Evolutionary conservation across 1,139 yeast species (phyloP), one percentile per base, ranked within the genome.

Genomic region (Candida albicans): DNA sequence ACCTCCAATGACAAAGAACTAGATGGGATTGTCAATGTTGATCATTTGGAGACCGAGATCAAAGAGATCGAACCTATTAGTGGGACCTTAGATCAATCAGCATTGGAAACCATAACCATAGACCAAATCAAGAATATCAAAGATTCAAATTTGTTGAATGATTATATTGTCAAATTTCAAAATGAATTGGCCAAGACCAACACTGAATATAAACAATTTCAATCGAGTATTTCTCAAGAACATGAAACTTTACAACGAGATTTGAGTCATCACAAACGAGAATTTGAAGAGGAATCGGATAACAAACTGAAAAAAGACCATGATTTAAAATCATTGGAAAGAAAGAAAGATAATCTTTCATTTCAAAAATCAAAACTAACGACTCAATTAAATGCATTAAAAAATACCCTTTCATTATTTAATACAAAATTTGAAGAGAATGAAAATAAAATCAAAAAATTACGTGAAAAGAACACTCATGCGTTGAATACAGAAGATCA

Each of bases 311-410:
- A 61, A 42, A 62, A 68, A 41, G 73, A 68, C 28, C 54, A 54
- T 41, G 64, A 61, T 46, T 64, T 68, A 10, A 70, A 67, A 49
- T 58, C 62, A 29, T 56, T 68, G 45, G 75, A 70, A 43, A 64
- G 60, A 39, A 45, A 50, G 8, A 59, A 58, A 38, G 75, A 70
- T 47, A 56, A 54, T 15, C 48, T 59, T 12, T 47, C 58, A 36
- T 52, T 54, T 33, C 54, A 60, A 34, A 70, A 70, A 49, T 59
- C 69, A 39, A 72, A 72, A 51, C 53, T 70, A 25, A 48, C 54
- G 15, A 56, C 55, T 33, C 67, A 67, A 45, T 44, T 69, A 28
- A 56, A 60, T 40, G 48, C 59, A 18, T 45, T 61, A 12, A 58
- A 59, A 35, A 52, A 56, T 27, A 50, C 62, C 5, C 45, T 53